Evolutionary conservation across 2,329 filamentous ascomycete genomes (phyloP).

Genomic region (Pyrenochaeta sp.): DNA sequence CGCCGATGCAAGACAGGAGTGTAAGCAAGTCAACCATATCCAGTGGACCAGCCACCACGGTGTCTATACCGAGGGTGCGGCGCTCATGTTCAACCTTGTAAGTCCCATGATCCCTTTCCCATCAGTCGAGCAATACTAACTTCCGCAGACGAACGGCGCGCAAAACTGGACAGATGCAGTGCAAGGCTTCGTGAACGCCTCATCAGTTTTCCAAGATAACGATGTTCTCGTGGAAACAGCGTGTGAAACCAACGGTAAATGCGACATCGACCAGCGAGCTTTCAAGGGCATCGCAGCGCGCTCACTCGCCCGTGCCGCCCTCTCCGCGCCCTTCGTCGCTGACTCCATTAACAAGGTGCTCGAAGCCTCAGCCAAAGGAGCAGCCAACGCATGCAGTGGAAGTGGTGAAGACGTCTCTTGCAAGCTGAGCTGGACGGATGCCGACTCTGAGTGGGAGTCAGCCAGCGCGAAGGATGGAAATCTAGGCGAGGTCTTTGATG

Average conservation of each 20-base stretch:
- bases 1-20: conserved; percentile 53
- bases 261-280: conserved; percentile 70
- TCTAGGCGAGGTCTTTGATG: conserved; percentile 27
- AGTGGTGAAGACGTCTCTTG: conserved; percentile 18
- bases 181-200: conserved; percentile 36
- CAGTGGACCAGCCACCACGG: conserved; percentile 63
- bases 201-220: conserved; percentile 51
- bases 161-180: conserved; percentile 33
- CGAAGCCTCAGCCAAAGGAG: conserved; percentile 30
- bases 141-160: conserved; percentile 28
- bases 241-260: conserved; percentile 67
- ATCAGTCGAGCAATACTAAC: not conserved
- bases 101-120: conserved; percentile 18
- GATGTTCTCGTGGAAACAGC: conserved; percentile 72
- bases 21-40: conserved; percentile 56
- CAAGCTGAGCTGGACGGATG: conserved; percentile 17
- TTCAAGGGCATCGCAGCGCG: conserved; percentile 62
- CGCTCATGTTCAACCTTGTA: conserved; percentile 59
- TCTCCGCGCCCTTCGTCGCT: conserved; percentile 27
- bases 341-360: conserved; percentile 25
- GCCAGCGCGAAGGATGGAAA: conserved; percentile 20
- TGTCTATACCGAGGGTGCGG: conserved; percentile 60
- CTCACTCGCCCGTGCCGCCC: conserved; percentile 33
- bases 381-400: conserved; percentile 23
- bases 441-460: not conserved